These are phyloP conservation scores for Cladobotryum mycophilum DNA, from an alignment of 2,329 filamentous ascomycete species.

Conservation along the genomic window DNA sequence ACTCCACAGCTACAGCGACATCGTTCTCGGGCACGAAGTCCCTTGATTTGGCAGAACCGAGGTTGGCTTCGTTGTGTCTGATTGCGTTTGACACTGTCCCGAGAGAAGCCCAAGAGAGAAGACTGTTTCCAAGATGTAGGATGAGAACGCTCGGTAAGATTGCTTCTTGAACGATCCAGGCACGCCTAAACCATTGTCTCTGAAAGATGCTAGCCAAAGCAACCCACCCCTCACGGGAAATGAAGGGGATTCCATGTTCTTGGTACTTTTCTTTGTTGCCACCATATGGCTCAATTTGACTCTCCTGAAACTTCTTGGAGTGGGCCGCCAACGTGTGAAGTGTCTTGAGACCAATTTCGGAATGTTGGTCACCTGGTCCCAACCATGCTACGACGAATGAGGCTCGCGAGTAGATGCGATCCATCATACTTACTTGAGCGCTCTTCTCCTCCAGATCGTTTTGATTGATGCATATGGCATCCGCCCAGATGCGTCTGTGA, in stretches of 20 bases:
- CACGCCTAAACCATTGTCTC: slow-evolving; percentile 23
- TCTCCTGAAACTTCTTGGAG: slow-evolving; percentile 13
- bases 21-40: slow-evolving; percentile 15
- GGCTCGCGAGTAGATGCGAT: slow-evolving; percentile 19
- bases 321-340: slow-evolving; percentile 12
- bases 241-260: slow-evolving; percentile 14
- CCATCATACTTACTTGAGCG: slow-evolving; percentile 23
- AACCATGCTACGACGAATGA: no score
- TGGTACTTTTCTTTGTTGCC: slow-evolving; percentile 16
- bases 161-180: slow-evolving; percentile 24
- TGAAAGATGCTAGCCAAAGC: slow-evolving; percentile 19
- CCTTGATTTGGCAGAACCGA: slow-evolving; percentile 12
- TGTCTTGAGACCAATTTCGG: slow-evolving; percentile 13
- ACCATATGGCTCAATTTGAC: slow-evolving; percentile 18
- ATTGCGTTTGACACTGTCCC: slow-evolving; percentile 16
- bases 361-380: slow-evolving; percentile 8
- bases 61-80: slow-evolving; percentile 14
- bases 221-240: slow-evolving; percentile 15
- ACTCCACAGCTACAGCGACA: slow-evolving; percentile 18
- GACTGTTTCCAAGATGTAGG: slow-evolving; percentile 18
- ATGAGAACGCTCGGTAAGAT: slow-evolving; percentile 18
- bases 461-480: slow-evolving; percentile 19
- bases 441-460: slow-evolving; percentile 16
- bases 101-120: slow-evolving; percentile 15
- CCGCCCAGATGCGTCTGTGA: slow-evolving; percentile 20